Base-by-base conservation (phyloP, 1,284 basidiomycete genomes). In the Veloporphyrellus conicus region DNA sequence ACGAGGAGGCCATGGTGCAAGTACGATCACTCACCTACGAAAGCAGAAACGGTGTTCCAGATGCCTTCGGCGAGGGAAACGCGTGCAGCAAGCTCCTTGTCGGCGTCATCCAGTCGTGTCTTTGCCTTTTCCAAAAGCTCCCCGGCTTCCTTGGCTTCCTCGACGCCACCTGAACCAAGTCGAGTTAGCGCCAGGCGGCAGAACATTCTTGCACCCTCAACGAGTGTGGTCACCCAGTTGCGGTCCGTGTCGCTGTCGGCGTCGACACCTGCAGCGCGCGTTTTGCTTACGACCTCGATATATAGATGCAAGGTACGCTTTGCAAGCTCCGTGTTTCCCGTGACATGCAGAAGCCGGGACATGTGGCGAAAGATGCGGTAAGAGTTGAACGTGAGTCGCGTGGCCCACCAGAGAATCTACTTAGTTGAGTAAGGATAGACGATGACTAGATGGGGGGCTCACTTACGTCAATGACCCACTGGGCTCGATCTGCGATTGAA, bases 351-450 rank as follows among this genome's bases (percentile, higher is more conserved):
- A 0, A 93, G 68, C 1, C 84, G 82, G 14, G 81, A 79, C 72
- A 95, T 84, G 65, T 94, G 89, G 0, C 92, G 83, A 48, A 90
- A 78, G 14, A 95, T 72, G 8, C 82, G 79, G 55, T 86, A 85
- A 1, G 90, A 93, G 61, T 95, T 93, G 73, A 96, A 95, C 0
- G 93, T 96, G 19, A 92, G 76, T 16, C 84, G 82, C 9, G 90
- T 93, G 2, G 90, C 85, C 90, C 91, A 93, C 87, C 91, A 93
- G 1, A 96, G 74, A 14, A 90, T 75, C 81, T 92, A 56, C 34
- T 46, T 39, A 1, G 19, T 6, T 32, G 23, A 14, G 48, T 48
- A 10, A 50, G 42, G 45, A 45, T 14, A 15, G 27, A 28, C 0
- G 23, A 20, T 11, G 31, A 12, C 0, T 40, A 31, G 36, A 49